Evolutionary conservation across 2,329 filamentous ascomycete genomes (phyloP).

Genomic region (Diplodia sapinea): DNA sequence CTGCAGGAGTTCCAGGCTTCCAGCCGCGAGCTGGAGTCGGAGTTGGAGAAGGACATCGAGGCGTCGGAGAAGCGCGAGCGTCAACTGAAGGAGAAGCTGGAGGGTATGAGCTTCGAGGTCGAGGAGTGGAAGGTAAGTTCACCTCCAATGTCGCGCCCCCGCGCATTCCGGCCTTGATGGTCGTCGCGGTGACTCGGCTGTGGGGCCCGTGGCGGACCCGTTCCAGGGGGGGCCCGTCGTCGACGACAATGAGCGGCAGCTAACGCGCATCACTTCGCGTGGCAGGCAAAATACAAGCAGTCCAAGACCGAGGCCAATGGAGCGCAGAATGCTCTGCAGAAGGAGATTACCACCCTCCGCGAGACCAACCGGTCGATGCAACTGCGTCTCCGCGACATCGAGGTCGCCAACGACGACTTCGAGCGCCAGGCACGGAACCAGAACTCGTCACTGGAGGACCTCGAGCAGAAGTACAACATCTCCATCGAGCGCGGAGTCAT

Average conservation of each 20-base stretch:
- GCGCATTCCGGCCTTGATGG: neutral
- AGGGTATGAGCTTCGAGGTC: constrained; percentile 83
- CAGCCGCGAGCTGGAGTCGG: constrained; percentile 90
- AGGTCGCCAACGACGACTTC: constrained; percentile 98
- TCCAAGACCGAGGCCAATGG: constrained; percentile 85
- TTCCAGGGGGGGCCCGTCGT: constrained; percentile 21
- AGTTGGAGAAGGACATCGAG: constrained; percentile 95
- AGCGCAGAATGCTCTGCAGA: constrained; percentile 86
- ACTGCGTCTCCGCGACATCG: constrained; percentile 86
- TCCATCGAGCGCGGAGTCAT: constrained; percentile 90
- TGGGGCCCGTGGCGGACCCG: constrained; percentile 7
- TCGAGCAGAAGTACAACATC: constrained; percentile 96
- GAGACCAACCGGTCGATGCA: constrained; percentile 83
- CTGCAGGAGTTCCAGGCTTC: constrained; percentile 92
- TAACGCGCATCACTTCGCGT: constrained; percentile 15
- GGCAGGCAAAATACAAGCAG: constrained; percentile 91
- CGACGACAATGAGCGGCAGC: constrained; percentile 7
- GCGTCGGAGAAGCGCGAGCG: constrained; percentile 93
- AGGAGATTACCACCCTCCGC: constrained; percentile 91
- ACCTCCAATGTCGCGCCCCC: constrained; percentile 13
- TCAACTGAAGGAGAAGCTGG: constrained; percentile 82
- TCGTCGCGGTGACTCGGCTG: constrained; percentile 5
- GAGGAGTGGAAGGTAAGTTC: constrained; percentile 93
- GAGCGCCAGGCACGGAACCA: constrained; percentile 96
- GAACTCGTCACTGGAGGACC: constrained; percentile 91